Conservation (phyloP, 2,329 filamentous ascomycete genomes). For the Dactylellina cionopaga region DNA sequence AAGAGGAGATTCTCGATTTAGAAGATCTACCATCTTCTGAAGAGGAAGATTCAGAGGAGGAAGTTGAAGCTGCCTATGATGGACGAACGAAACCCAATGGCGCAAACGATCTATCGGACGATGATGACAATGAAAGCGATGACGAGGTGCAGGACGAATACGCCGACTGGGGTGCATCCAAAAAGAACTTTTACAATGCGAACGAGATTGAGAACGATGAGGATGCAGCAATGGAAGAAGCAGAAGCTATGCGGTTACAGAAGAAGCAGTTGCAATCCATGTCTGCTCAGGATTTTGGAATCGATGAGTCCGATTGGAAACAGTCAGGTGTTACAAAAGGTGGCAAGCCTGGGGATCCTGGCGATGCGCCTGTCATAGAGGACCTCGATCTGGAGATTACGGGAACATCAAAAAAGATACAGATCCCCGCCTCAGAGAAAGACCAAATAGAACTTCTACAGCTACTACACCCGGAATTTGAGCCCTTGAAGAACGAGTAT, state of each 20-base stretch:
- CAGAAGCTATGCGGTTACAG: conserved; percentile 85
- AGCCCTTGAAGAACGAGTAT: conserved; percentile 83
- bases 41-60: conserved; percentile 57
- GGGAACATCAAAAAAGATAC: conserved; percentile 64
- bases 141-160: conserved; percentile 69
- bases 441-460: conserved; percentile 80
- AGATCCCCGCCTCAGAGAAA: conserved; percentile 78
- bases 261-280: conserved; percentile 90
- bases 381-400: conserved; percentile 60
- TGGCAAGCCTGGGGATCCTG: conserved; percentile 61
- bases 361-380: conserved; percentile 75
- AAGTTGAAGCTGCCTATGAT: conserved; percentile 66
- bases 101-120: conserved; percentile 36
- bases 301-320: conserved; percentile 89
- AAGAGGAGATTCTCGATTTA: conserved; percentile 52
- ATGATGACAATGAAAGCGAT: conserved; percentile 65
- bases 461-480: conserved; percentile 89
- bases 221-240: conserved; percentile 88
- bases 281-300: conserved; percentile 90
- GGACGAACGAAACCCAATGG: conserved; percentile 60
- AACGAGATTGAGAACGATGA: conserved; percentile 77
- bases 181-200: conserved; percentile 90
- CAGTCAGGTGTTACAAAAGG: conserved; percentile 63
- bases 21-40: conserved; percentile 52
- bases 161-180: conserved; percentile 86